These are phyloP conservation scores for Fusarium sp. DNA, from an alignment of 2,329 filamentous ascomycete genomes.

Conservation along the genomic window DNA sequence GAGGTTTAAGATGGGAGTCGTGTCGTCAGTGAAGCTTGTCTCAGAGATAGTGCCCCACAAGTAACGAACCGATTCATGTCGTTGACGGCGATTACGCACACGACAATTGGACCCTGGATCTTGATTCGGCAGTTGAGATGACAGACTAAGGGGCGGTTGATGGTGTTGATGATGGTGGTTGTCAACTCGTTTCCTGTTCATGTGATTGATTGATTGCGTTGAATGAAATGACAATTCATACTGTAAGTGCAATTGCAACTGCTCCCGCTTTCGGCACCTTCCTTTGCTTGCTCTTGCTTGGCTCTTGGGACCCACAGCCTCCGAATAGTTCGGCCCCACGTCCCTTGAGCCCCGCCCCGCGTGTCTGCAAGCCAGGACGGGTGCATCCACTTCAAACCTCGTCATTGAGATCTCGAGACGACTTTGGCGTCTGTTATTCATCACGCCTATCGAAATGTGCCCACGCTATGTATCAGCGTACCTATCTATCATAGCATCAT, in stretches of 20 bases:
- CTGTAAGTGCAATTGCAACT: background rate
- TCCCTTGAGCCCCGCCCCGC: slow-evolving; percentile 32
- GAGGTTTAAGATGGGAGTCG: slow-evolving; percentile 29
- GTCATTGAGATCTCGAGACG: slow-evolving; percentile 34
- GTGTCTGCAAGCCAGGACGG: slow-evolving; percentile 4
- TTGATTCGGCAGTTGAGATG: slow-evolving; percentile 17
- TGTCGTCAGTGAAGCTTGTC: slow-evolving; percentile 36
- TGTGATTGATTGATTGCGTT: slow-evolving; percentile 10
- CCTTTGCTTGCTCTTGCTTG: slow-evolving; percentile 16
- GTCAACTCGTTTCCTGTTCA: background rate
- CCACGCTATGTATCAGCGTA: background rate
- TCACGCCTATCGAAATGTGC: slow-evolving; percentile 3
- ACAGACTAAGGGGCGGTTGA: background rate
- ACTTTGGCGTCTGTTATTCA: slow-evolving; percentile 19
- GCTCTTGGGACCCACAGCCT: slow-evolving; percentile 9
- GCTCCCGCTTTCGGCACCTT: slow-evolving; percentile 37
- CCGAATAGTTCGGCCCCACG: slow-evolving; percentile 36
- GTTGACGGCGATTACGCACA: slow-evolving; percentile 30
- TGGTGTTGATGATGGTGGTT: background rate
- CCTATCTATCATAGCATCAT: background rate
- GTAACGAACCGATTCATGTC: slow-evolving; percentile 23
- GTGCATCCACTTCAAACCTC: slow-evolving; percentile 32
- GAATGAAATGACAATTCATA: background rate
- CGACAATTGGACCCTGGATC: slow-evolving; percentile 28
- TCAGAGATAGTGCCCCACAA: slow-evolving; percentile 28